These are phyloP conservation scores for Alternaria novae-zelandiae DNA, from an alignment of 2,329 filamentous ascomycete genomes.

Conservation along the genomic window DNA sequence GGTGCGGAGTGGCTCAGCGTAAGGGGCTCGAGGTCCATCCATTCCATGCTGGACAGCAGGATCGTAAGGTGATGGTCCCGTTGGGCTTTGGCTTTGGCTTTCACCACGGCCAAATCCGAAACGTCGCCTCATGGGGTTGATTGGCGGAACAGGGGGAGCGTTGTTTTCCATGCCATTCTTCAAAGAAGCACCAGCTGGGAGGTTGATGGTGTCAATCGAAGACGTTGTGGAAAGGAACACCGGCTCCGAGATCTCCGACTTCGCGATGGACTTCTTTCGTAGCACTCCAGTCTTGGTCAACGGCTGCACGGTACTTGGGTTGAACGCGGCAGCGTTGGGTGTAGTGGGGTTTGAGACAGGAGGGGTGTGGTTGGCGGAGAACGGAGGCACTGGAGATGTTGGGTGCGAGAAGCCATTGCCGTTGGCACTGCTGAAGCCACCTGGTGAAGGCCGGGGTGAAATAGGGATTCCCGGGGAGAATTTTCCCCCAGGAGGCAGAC, in stretches of 20 bases:
- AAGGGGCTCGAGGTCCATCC: conserved; percentile 42
- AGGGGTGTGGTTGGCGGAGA: conserved; percentile 61
- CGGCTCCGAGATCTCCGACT: conserved; percentile 68
- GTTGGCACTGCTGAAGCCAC: conserved; percentile 44
- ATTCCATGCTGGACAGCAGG: conserved; percentile 46
- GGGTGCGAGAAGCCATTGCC: conserved; percentile 45
- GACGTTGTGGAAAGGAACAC: conserved; percentile 62
- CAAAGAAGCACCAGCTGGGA: conserved; percentile 62
- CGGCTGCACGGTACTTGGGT: conserved; percentile 37
- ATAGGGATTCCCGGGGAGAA: conserved; percentile 43
- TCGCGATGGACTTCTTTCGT: conserved; percentile 65
- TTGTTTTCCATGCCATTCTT: conserved; percentile 55
- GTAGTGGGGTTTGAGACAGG: conserved; percentile 57
- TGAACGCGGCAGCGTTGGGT: conserved; percentile 47
- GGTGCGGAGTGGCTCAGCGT: conserved; percentile 46
- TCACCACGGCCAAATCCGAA: conserved; percentile 50
- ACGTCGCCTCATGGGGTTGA: conserved; percentile 65
- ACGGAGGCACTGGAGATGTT: conserved; percentile 55
- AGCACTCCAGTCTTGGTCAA: conserved; percentile 34
- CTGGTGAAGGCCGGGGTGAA: conserved; percentile 47
- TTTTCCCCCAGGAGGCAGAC: conserved; percentile 31
- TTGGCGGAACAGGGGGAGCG: conserved; percentile 60
- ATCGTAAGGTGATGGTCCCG: conserved; percentile 31
- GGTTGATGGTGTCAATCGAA: conserved; percentile 63
- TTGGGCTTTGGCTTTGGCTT: conserved; percentile 46